Percentiles rank a stretch among this genome's conserved stretches.
Conservation (phyloP, 495 filamentous ascomycete genomes). For the Beverwykella pulmonaria region DNA sequence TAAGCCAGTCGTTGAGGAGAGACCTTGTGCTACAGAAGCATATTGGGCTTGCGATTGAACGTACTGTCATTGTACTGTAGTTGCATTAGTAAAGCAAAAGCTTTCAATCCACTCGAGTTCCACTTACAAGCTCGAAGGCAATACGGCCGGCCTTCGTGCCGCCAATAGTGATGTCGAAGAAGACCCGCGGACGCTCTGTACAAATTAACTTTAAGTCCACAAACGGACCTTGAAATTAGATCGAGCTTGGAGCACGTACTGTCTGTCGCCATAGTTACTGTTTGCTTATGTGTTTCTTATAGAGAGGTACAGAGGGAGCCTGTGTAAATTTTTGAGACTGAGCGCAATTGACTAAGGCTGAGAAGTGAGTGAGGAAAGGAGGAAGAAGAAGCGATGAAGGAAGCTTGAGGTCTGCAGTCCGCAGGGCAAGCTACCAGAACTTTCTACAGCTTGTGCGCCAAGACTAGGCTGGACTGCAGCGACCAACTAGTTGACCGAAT, state of each 20-base stretch:
- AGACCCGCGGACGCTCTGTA: slow-evolving; percentile 68
- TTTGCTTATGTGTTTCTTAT: too few relatives aligned
- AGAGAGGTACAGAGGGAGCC: too few relatives aligned
- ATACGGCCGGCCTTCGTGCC: slow-evolving; percentile 70
- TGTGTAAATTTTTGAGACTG: too few relatives aligned
- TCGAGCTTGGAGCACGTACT: slow-evolving; percentile 10
- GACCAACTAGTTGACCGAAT: neutral
- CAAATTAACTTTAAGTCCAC: neutral
- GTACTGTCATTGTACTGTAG: slow-evolving; percentile 37
- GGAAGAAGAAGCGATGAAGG: too few relatives aligned
- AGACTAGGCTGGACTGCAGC: neutral
- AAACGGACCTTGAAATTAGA: neutral
- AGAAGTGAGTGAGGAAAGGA: neutral
- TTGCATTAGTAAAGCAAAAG: neutral
- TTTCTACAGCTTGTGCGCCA: slow-evolving; percentile 12
- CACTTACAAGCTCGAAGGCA: slow-evolving; percentile 74
- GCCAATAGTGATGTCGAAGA: slow-evolving; percentile 86
- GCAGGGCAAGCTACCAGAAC: slow-evolving; percentile 13
- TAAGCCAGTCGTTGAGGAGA: too few relatives aligned
- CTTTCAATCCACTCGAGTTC: neutral
- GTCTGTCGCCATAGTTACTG: neutral
- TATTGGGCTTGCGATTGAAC: neutral
- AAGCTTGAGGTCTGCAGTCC: neutral
- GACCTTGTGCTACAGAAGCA: neutral
- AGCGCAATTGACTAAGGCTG: neutral